Base-by-base conservation (phyloP, 2,329 filamentous ascomycete genomes). In the Trichoderma sp. region DNA sequence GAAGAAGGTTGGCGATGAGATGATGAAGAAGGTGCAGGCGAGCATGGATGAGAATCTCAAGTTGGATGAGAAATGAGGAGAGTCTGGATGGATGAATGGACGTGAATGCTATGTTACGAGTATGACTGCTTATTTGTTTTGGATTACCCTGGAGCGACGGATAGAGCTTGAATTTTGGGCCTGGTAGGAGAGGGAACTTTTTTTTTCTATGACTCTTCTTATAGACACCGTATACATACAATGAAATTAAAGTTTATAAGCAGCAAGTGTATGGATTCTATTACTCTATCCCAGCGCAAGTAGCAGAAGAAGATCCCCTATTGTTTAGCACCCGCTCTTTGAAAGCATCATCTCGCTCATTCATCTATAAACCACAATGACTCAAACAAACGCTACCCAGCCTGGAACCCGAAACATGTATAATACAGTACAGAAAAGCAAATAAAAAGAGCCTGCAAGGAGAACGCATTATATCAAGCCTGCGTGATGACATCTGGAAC, bases 11-110 rank as follows among this genome's bases (percentile, higher is more conserved):
- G 96, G 96, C 3, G 97, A 97, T 78, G 91, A 94, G 78, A 99
- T 99, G 96, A 96, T 99, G 81, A 94, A 91, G 84, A 96, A 93
- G 56, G 96, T 99, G 75, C 81, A 97, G 74, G 92, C 95, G 81
- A 95, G 93, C 79, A 91, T 91, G 29, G 82, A 80, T 75, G 79
- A 82, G 53, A 72, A 71, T 13, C 35, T 56, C 68, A 72, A 61
- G 47, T 3, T n/a, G 56, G 68, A 61, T 31, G 70, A 52, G 24
- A 52, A 47, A 29, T 52, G 24, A 62, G 4, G 27, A 1, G 24
- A 62, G 37, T 19, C 10, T n/a, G 40, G 5, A 29, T 31, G 35
- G 24, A 21, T 29, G 66, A n/a, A 35, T 4, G 7, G 19, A 24
- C 47, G 47, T 10, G 13, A 21, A 49, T 24, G 21, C 24, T 49